Conservation (phyloP, 192 early-diverging fungal genomes). For the Coemansia umbellata region DNA sequence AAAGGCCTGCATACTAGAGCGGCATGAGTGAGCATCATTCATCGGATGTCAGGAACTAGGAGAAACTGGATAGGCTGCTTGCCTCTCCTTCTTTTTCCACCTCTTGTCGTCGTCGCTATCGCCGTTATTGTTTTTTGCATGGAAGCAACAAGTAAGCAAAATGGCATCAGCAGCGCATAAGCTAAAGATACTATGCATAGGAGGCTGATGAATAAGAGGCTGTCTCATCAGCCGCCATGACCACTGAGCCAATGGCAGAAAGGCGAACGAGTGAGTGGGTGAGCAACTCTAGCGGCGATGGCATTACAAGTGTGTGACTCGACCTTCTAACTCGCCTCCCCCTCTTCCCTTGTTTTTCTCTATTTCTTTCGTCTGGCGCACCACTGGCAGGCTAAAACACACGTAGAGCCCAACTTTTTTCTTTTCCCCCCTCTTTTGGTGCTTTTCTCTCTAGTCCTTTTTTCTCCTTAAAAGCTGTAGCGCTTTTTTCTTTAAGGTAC, state of each 20-base stretch:
- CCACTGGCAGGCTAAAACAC: neutral
- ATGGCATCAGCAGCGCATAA: neutral
- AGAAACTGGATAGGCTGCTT: too few species aligned
- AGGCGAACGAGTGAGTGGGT: slow-evolving; percentile 4
- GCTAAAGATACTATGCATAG: neutral
- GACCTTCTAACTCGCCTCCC: slow-evolving; percentile 1
- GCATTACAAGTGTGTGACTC: slow-evolving; percentile 17
- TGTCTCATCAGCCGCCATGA: slow-evolving; percentile 9
- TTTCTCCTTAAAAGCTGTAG: neutral
- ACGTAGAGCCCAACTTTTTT: neutral
- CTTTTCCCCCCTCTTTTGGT: neutral
- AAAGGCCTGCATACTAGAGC: too few species aligned
- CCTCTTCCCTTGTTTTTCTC: neutral
- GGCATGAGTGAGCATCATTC: too few species aligned
- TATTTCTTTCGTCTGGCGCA: neutral
- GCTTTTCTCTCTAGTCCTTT: slow-evolving; percentile 1
- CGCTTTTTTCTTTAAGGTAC: slow-evolving; percentile 7
- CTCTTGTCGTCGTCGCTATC: neutral
- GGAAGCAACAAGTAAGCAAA: neutral
- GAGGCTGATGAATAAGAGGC: neutral
- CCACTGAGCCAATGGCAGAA: slow-evolving; percentile 4
- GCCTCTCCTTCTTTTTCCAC: too few species aligned
- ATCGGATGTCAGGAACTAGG: too few species aligned
- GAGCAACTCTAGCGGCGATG: neutral
- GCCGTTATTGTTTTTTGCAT: neutral